Percentiles rank a stretch among this genome's conserved stretches.
These are phyloP conservation scores for Pulicaria dysenterica DNA, from an alignment of 129 eudicot genomes.

Conservation along the genomic window DNA sequence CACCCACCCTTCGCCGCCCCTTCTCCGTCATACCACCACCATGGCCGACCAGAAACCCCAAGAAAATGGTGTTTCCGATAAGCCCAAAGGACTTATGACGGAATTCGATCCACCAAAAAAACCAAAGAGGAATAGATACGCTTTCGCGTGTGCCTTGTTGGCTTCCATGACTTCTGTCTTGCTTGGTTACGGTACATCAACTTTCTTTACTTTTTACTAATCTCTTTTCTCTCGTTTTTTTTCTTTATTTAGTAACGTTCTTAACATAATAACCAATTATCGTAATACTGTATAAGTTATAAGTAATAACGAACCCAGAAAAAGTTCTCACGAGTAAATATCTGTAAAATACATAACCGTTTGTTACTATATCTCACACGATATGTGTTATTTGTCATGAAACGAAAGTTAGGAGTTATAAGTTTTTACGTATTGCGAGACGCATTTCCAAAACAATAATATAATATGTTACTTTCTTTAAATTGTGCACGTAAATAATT, in stretches of 20 bases:
- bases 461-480: neutral
- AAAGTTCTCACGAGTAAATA: neutral
- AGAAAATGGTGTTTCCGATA: constrained; percentile 31
- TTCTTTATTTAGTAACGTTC: neutral
- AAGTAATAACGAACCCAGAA: neutral
- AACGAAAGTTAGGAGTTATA: constrained; percentile 12
- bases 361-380: constrained; percentile 1
- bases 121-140: constrained; percentile 62
- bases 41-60: constrained; percentile 44
- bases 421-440: constrained; percentile 3
- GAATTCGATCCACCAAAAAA: constrained; percentile 50
- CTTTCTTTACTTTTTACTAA: neutral
- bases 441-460: neutral
- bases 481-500: neutral
- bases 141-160: constrained; percentile 55
- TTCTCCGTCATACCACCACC: constrained; percentile 18
- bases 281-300: neutral
- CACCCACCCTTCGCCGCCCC: neutral
- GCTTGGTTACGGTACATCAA: constrained; percentile 59
- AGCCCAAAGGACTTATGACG: constrained; percentile 28
- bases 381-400: constrained; percentile 10
- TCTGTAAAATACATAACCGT: neutral
- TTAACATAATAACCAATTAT: neutral
- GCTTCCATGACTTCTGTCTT: constrained; percentile 75
- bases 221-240: neutral